Evolutionary conservation across 345 rosid genomes (phyloP).

Genomic region (Dovyalis caffra): DNA sequence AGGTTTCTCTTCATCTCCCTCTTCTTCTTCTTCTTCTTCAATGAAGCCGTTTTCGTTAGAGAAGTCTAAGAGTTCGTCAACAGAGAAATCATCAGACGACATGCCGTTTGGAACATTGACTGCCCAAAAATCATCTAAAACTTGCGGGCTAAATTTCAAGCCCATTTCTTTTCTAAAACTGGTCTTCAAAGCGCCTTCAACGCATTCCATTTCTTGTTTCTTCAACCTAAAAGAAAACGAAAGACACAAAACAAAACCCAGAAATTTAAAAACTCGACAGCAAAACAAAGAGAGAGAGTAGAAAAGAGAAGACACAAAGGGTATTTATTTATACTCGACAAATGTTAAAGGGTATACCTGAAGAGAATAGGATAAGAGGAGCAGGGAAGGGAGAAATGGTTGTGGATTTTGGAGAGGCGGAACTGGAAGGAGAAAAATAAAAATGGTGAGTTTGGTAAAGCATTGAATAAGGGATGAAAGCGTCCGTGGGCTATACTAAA

Average conservation of each 20-base stretch:
- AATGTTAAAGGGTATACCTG: constrained; percentile 33
- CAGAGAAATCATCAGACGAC: constrained; percentile 60
- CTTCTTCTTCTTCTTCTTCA: constrained; percentile 34
- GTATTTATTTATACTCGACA: not conserved
- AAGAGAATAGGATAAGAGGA: constrained; percentile 11
- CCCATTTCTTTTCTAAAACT: constrained; percentile 59
- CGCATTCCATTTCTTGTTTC: constrained; percentile 54
- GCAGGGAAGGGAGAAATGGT: not conserved
- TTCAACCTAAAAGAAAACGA: constrained; percentile 3
- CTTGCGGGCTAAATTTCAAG: constrained; percentile 37
- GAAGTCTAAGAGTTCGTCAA: constrained; percentile 81
- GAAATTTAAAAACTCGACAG: constrained; percentile 1
- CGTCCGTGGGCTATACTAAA: constrained; percentile 27
- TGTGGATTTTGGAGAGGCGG: constrained; percentile 18
- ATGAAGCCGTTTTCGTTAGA: constrained; percentile 56
- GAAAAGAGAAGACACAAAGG: not conserved
- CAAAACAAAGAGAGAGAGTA: not conserved
- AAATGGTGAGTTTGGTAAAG: constrained; percentile 67
- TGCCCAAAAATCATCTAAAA: constrained; percentile 37
- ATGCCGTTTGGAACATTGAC: constrained; percentile 38
- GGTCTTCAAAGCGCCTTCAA: constrained; percentile 66
- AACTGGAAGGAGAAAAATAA: too few species aligned
- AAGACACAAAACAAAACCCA: constrained; percentile 2
- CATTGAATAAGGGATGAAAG: constrained; percentile 50
- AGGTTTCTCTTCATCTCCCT: constrained; percentile 19